Base-by-base conservation (phyloP, 768 basidiomycete species). In the Suillus weaverae region DNA sequence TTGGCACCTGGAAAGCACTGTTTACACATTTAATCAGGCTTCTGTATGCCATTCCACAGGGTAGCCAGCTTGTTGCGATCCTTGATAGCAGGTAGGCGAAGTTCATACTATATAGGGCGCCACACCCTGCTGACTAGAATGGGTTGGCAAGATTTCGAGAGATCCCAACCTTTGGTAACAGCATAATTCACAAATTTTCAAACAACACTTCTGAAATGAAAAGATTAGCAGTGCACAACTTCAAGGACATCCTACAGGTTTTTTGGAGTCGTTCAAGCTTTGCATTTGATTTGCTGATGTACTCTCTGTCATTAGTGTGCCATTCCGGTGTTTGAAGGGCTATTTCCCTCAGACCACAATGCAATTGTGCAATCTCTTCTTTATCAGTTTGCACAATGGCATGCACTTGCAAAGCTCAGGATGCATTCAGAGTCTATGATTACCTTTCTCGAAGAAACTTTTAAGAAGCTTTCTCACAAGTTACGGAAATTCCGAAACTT, bases 211-310 rank as follows among this genome's bases (percentile, higher is more conserved):
- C 78, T 3, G 75, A 71, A 22, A 68, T 81, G 69, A 74, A 75
- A 51, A 71, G 73, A 60, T 61, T 79, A 8, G 78, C 77, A 13
- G 79, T 76, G 0, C 69, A 72, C 16, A 76, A 81, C 51, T 80
- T 70, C 63, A 75, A 80, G 53, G 78, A 80, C 54, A 68, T 79
- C 6, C 61, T 79, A 0, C 79, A 79, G 67, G 57, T 43, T 43
- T 59, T 22, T 26, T 13, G n/a, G 33, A 13, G 39, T 22, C n/a
- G 20, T 38, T 30, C 6, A 44, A 20, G n/a, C 6, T 20, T 43
- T 20, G 38, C 4, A 7, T 43, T 20, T 8, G 41, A 6, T 20
- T 43, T 4, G 5, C 20, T 44, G 43, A 44, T 2, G 11, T 46
- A 4, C 41, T 43, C 16, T 18, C 18, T 4, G 7, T 46, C 35